phyloP scores from a whole-genome alignment of 1,139 yeast genomes.

The Zygotorulaspora mrakii region DNA sequence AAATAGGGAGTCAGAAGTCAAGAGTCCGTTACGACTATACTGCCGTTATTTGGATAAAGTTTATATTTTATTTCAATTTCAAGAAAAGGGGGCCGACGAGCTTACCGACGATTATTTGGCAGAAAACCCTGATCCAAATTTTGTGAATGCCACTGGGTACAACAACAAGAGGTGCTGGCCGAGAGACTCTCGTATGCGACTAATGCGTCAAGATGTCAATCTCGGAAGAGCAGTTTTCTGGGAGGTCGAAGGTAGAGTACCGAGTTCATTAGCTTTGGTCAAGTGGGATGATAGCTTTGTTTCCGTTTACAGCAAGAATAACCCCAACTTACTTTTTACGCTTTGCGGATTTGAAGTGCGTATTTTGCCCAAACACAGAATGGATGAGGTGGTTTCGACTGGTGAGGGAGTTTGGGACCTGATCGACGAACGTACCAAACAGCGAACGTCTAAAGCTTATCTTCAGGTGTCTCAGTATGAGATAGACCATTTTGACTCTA shows the following conservation, averaged over 20 bases:
- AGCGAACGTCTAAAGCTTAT: slow-evolving; percentile 85
- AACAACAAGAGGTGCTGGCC: slow-evolving; percentile 96
- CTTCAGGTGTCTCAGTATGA: slow-evolving; percentile 80
- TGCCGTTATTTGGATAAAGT: slow-evolving; percentile 80
- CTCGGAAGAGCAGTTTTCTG: slow-evolving; percentile 89
- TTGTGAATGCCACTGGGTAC: slow-evolving; percentile 82
- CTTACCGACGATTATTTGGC: slow-evolving; percentile 70
- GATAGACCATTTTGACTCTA: slow-evolving; percentile 72
- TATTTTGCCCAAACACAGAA: slow-evolving; percentile 70
- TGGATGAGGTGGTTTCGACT: slow-evolving; percentile 47
- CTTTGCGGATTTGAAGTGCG: slow-evolving; percentile 96
- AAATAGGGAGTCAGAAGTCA: slow-evolving; percentile 52
- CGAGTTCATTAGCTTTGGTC: slow-evolving; percentile 65
- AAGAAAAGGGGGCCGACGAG: slow-evolving; percentile 68
- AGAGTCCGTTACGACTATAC: slow-evolving; percentile 75
- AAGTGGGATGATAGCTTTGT: slow-evolving; percentile 81
- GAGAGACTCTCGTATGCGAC: slow-evolving; percentile 81
- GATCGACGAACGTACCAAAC: slow-evolving; percentile 65
- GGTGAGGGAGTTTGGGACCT: slow-evolving; percentile 93
- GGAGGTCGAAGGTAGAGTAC: slow-evolving; percentile 81
- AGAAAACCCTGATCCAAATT: slow-evolving; percentile 90
- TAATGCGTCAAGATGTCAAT: slow-evolving; percentile 88
- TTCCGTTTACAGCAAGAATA: slow-evolving; percentile 85
- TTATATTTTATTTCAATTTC: slow-evolving; percentile 73
- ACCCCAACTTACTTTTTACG: slow-evolving; percentile 80